Evolutionary conservation across 257 asterid species (phyloP), one percentile per base, ranked within the genome.

Genomic region (Penstemon newberryi): DNA sequence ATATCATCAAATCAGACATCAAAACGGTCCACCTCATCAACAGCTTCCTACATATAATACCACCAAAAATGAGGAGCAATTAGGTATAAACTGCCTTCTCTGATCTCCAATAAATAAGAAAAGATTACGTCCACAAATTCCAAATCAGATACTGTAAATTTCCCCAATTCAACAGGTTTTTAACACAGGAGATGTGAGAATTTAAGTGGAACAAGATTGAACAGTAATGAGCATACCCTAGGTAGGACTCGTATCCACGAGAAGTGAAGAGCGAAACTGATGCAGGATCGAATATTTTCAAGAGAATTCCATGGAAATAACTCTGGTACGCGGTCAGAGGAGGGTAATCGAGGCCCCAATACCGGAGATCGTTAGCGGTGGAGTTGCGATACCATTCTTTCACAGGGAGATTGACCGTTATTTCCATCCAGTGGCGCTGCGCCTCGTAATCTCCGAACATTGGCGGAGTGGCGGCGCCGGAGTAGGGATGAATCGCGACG

Each of bases 391-490:
- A 91, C 99, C 99, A 94, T 37, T 94, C 90, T 70, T 71, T 78
- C 43, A 84, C 85, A 11, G 97, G 96, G 36, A 89, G 89, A 70
- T 89, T 94, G 74, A 73, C 65, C 2, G 97, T 87, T 63, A 94
- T 87, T 87, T 94, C 99, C 97, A 94, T 94, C 99, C 99, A 94
- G 69, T 94, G 99, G 72, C 99, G 89, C 80, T 94, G 99, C 43
- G 97, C 99, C 85, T 93, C 97, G 77, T 77, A 93, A 79, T 93
- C 99, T 1, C 99, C 99, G 52, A 82, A 90, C 75, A 55, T 84
- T 8, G 97, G 97, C 36, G 99, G 97, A 52, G 84, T 91, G 39
- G 77, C 75, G 53, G 95, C 92, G 69, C 99, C 99, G 49, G 99
- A 93, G 69, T 93, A 93, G 1, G 96, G 92, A 79, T 93, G 96